These are phyloP conservation scores for Geum urbanum DNA, from an alignment of 306 rosid species.

Conservation along the genomic window DNA sequence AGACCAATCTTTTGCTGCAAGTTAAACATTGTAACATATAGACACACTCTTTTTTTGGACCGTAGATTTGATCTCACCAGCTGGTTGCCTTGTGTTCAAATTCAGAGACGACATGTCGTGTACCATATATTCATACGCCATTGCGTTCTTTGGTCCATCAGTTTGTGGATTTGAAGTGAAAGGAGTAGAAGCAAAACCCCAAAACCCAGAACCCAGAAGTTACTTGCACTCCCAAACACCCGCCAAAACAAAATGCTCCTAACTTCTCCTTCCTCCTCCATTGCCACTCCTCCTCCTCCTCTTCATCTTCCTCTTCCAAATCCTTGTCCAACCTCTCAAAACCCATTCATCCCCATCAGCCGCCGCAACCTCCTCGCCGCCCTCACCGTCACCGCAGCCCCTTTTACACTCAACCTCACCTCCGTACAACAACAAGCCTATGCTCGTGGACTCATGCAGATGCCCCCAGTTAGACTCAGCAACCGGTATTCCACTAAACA, in stretches of 20 bases:
- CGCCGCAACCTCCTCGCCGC: conserved; percentile 32
- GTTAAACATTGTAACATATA: no score
- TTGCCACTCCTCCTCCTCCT: conserved; percentile 5
- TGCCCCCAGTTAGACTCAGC: conserved; percentile 44
- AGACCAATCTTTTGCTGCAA: no score
- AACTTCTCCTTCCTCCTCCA: conserved; percentile 21
- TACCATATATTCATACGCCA: background rate
- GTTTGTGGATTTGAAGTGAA: conserved; percentile 1
- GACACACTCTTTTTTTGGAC: no score
- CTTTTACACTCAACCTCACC: conserved; percentile 6
- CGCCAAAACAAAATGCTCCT: conserved; percentile 26
- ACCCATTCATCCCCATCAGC: conserved; percentile 20
- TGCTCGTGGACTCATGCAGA: conserved; percentile 48
- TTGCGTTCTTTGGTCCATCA: background rate
- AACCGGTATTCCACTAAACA: conserved; percentile 31
- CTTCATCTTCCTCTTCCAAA: conserved; percentile 10
- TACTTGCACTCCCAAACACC: background rate
- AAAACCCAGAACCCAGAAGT: background rate
- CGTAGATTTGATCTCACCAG: no score
- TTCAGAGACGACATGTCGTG: background rate
- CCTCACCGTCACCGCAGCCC: conserved; percentile 24
- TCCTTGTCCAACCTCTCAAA: conserved; percentile 14
- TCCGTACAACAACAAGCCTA: conserved; percentile 16
- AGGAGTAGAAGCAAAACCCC: background rate
- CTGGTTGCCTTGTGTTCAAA: background rate